These are phyloP conservation scores for Nyssa sinensis DNA, from an alignment of 148 eudicot genomes.

Conservation along the genomic window DNA sequence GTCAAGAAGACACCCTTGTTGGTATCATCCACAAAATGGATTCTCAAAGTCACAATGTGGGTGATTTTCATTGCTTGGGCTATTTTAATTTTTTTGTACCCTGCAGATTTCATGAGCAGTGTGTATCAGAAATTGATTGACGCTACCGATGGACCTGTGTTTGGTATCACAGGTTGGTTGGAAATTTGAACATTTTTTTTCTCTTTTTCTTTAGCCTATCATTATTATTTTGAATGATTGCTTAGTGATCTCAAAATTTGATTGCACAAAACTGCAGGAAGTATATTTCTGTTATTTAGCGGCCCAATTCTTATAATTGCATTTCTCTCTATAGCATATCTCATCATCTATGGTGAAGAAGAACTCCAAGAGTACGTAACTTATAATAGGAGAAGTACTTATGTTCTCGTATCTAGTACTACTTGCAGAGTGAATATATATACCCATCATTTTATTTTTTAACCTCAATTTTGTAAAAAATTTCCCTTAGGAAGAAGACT, in stretches of 20 bases:
- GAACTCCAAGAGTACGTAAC: constrained; percentile 57
- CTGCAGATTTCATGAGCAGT: constrained; percentile 28
- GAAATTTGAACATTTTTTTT: no score
- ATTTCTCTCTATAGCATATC: constrained; percentile 56
- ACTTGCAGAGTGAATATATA: background rate
- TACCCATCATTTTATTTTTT: background rate
- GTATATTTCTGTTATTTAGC: constrained; percentile 52
- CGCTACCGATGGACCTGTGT: no score
- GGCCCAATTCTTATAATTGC: constrained; percentile 64
- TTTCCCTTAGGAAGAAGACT: constrained; percentile 46
- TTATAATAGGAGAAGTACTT: background rate
- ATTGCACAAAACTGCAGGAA: constrained; percentile 46
- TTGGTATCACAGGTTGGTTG: no score
- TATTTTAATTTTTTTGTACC: constrained; percentile 51
- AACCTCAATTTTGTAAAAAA: constrained; percentile 1
- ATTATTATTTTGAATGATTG: background rate
- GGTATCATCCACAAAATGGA: constrained; percentile 44
- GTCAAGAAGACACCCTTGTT: constrained; percentile 26
- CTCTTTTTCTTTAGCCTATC: no score
- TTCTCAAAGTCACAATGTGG: constrained; percentile 66
- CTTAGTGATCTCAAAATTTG: background rate
- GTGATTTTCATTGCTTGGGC: constrained; percentile 57
- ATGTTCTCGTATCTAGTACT: background rate
- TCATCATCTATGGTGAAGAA: constrained; percentile 50
- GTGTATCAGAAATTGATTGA: constrained; percentile 20